These are phyloP conservation scores for Blastobotrys serpentis DNA, from an alignment of 1,139 yeast species.

Conservation along the genomic window DNA sequence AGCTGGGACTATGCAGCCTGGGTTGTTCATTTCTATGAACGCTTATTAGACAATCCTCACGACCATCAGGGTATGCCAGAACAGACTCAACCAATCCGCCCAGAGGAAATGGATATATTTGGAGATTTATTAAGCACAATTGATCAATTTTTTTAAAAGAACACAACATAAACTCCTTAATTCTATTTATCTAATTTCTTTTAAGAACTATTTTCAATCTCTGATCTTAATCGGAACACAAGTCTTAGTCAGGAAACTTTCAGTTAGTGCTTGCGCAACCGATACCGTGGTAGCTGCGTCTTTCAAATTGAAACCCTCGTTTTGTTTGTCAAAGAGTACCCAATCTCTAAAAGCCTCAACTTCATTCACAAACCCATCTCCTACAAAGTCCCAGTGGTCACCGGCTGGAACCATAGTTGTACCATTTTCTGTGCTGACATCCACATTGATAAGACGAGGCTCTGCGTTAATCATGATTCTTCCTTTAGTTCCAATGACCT, in stretches of 20 bases:
- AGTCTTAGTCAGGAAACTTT: slow-evolving; percentile 11
- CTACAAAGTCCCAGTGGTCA: slow-evolving; percentile 21
- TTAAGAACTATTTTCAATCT: neutral
- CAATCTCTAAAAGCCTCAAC: slow-evolving; percentile 23
- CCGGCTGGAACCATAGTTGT: slow-evolving; percentile 16
- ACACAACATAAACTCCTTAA: too few species aligned
- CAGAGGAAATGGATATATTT: neutral
- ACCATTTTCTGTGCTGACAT: slow-evolving; percentile 18
- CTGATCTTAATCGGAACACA: slow-evolving; percentile 8
- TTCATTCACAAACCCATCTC: slow-evolving; percentile 20
- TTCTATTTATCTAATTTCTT: too few species aligned
- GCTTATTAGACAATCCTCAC: neutral
- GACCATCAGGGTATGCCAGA: neutral
- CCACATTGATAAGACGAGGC: slow-evolving; percentile 19
- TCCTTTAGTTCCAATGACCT: slow-evolving; percentile 25
- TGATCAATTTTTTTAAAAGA: neutral
- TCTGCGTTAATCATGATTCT: slow-evolving; percentile 21
- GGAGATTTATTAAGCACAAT: neutral
- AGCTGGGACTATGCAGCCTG: slow-evolving; percentile 10
- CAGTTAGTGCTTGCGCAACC: slow-evolving; percentile 17
- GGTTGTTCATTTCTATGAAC: slow-evolving; percentile 1
- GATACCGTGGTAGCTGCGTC: slow-evolving; percentile 27
- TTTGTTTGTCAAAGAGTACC: slow-evolving; percentile 17
- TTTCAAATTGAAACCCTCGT: slow-evolving; percentile 19
- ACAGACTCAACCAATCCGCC: neutral